Base-by-base conservation (phyloP, 2,329 filamentous ascomycete species). In the Rhinocladiella mackenziei region DNA sequence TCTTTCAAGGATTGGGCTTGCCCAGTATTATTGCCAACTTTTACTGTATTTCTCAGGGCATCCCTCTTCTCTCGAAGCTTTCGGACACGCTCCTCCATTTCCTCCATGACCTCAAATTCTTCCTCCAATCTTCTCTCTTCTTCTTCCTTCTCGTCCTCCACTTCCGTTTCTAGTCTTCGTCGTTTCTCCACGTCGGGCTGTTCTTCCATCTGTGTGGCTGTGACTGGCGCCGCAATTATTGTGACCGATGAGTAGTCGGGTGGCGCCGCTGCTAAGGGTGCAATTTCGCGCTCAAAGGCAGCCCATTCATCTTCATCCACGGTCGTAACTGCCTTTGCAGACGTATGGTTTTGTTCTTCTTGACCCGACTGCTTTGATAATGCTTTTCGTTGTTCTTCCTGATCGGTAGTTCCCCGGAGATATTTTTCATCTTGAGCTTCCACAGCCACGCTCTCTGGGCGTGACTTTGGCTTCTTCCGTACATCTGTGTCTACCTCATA, bases 291-390 rank as follows among this genome's bases (percentile, higher is more conserved):
- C 62, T 95, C 84, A 60, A 94, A 94, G 6, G 86, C 86, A 2
- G 86, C 84, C 85, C 86, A 92, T 65, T 92, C 86, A 41, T 83
- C 79, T 59, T 94, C 86, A 60, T 89, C 80, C 6, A 86, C 67
- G 3, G 40, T 20, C 35, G 60, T 53, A 37, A 13, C 20, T 5
- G 31, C 26, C 10, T 10, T 7, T n/a, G 9, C 14, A 11, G 29
- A 32, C 15, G n/a, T 19, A 35, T 35, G 7, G n/a, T 26, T 26
- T 26, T 26, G 23, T 35, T 6, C 13, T 20, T 4, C 11, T 4
- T 8, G 4, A 3, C 14, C 4, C 17, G 19, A 17, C 18, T 22
- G 32, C 3, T 20, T 11, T 5, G 32, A 26, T 26, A n/a, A n/a
- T 9, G n/a, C n/a, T n/a, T n/a, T n/a, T 28, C 22, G 4, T 8